Conservation (phyloP, 2,329 filamentous ascomycete genomes). For the Bisporella sp. region DNA sequence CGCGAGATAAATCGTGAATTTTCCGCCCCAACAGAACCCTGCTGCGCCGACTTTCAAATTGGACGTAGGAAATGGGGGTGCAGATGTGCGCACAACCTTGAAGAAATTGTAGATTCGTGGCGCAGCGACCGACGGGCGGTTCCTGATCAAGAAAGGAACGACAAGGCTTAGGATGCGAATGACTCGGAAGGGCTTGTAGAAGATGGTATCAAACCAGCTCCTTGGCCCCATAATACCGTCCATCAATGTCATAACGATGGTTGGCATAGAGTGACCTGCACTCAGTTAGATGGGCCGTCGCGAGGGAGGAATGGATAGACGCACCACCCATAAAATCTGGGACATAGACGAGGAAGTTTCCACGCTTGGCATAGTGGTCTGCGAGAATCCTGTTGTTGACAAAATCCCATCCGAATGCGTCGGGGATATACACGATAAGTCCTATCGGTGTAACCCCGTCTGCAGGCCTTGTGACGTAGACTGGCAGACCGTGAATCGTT, state of each 20-base stretch:
- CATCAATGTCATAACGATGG: background rate
- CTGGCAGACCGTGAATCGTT: conserved; percentile 36
- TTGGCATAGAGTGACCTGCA: background rate
- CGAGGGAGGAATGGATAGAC: background rate
- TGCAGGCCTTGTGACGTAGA: conserved; percentile 35
- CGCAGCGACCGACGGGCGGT: conserved; percentile 20
- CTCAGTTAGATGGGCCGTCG: background rate
- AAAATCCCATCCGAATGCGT: conserved; percentile 44
- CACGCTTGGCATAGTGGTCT: conserved; percentile 40
- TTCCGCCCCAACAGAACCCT: conserved; percentile 60
- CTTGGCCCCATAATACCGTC: background rate
- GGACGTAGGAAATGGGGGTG: conserved; percentile 20
- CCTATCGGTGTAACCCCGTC: conserved; percentile 29
- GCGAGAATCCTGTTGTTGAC: conserved; percentile 41
- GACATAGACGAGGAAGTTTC: conserved; percentile 38
- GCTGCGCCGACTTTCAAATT: conserved; percentile 41
- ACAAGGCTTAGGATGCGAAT: conserved; percentile 35
- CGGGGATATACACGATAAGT: conserved; percentile 41
- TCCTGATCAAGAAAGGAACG: conserved; percentile 22
- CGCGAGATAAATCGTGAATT: conserved; percentile 42
- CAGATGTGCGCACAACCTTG: conserved; percentile 25
- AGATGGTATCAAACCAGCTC: conserved; percentile 4
- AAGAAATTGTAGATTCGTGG: conserved; percentile 34
- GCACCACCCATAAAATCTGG: conserved; percentile 45
- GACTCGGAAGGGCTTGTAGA: conserved; percentile 30